These are phyloP conservation scores for Phytophthora fragariae DNA, from an alignment of 352 stramenopile species.

Conservation along the genomic window DNA sequence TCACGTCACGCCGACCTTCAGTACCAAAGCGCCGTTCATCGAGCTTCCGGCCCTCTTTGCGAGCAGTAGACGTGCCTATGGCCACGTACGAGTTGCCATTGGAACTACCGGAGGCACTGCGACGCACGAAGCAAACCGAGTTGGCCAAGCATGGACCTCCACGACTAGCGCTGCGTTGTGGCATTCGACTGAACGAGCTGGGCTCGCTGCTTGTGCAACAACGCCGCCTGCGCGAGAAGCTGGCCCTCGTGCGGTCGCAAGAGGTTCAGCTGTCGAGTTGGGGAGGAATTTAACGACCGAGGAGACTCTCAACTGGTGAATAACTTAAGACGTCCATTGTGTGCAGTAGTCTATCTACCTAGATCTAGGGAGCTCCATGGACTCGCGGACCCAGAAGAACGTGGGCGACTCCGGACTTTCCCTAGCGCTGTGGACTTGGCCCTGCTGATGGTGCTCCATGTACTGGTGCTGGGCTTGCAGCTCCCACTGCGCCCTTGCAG, in stretches of 20 bases:
- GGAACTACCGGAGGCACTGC: slow-evolving; percentile 60
- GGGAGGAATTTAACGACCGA: slow-evolving; percentile 19
- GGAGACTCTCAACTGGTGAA: slow-evolving; percentile 14
- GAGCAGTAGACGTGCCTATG: slow-evolving; percentile 44
- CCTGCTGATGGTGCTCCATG: slow-evolving; percentile 24
- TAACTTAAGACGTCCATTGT: slow-evolving; percentile 54
- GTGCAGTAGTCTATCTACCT: slow-evolving; percentile 29
- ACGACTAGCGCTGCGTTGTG: slow-evolving; percentile 62
- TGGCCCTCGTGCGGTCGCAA: slow-evolving; percentile 45
- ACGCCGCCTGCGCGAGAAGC: slow-evolving; percentile 45
- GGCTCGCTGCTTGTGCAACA: slow-evolving; percentile 55
- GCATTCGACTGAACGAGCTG: slow-evolving; percentile 55
- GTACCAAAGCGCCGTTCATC: slow-evolving; percentile 12
- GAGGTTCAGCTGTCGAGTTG: slow-evolving; percentile 65
- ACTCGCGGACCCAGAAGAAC: slow-evolving; percentile 49
- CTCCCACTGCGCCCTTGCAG: slow-evolving; percentile 28
- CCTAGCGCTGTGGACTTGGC: slow-evolving; percentile 32
- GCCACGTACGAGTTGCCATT: slow-evolving; percentile 73
- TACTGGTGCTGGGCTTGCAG: slow-evolving; percentile 35
- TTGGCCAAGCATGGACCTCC: slow-evolving; percentile 58
- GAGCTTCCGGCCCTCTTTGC: slow-evolving; percentile 4
- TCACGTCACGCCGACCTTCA: slow-evolving; percentile 4
- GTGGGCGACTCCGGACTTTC: slow-evolving; percentile 39
- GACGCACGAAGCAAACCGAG: slow-evolving; percentile 49
- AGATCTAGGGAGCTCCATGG: slow-evolving; percentile 23